Evolutionary conservation across 352 stramenopile species (phyloP).

Genomic region (Pythium plurisporium): DNA sequence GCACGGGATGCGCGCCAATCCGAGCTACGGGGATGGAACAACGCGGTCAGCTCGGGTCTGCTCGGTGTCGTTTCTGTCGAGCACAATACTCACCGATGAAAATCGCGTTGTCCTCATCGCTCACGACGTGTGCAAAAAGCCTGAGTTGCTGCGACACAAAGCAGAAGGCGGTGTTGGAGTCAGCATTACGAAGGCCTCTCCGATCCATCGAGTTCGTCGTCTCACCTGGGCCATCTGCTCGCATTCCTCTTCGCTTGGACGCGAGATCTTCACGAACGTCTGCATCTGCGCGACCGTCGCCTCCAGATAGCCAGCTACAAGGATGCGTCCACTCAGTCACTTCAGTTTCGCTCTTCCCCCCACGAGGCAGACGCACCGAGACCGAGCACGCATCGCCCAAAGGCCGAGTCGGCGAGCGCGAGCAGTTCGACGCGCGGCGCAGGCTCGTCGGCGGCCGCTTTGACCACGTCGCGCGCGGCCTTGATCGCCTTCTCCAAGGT

Average conservation of each 20-base stretch:
- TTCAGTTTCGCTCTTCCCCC: not conserved
- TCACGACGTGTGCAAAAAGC: constrained; percentile 48
- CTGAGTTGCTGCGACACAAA: constrained; percentile 27
- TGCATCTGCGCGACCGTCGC: constrained; percentile 40
- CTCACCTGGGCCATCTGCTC: constrained; percentile 40
- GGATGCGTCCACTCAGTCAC: not conserved
- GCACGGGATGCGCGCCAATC: constrained; percentile 54
- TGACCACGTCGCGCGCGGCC: constrained; percentile 2
- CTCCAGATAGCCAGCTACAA: constrained; percentile 63
- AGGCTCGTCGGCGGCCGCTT: not conserved
- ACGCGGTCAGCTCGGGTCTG: not conserved
- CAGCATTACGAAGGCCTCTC: not conserved
- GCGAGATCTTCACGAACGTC: constrained; percentile 31
- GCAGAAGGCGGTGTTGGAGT: not conserved
- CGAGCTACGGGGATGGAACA: constrained; percentile 29
- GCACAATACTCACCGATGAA: constrained; percentile 69
- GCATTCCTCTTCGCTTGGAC: constrained; percentile 28
- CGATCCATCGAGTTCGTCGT: not conserved
- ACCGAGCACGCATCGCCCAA: constrained; percentile 72
- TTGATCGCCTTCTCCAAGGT: constrained; percentile 18
- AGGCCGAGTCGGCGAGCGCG: constrained; percentile 30
- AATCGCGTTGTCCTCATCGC: constrained; percentile 79
- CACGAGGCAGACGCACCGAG: constrained; percentile 35
- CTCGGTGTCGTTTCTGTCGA: too few species aligned
- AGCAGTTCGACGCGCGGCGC: constrained; percentile 16